phyloP scores from a whole-genome alignment of 257 asterid genomes.

The Jacaranda mimosifolia region DNA sequence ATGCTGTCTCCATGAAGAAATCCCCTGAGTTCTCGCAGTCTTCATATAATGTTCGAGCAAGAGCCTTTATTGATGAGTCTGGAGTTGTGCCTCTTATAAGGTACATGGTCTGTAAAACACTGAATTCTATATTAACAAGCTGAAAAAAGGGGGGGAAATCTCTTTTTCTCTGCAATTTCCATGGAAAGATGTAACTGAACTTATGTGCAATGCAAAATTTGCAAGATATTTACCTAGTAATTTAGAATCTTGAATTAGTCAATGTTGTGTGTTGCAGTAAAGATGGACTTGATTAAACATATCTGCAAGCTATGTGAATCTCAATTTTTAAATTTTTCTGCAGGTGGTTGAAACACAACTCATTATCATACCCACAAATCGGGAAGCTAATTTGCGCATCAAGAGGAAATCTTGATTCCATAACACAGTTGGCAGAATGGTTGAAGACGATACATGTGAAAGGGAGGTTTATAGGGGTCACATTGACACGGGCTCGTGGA shows the following conservation, averaged over 20 bases:
- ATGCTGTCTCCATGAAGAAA: constrained; percentile 83
- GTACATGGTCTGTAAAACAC: constrained; percentile 39
- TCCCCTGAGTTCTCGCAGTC: constrained; percentile 61
- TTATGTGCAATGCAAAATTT: background rate
- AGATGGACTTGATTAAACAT: background rate
- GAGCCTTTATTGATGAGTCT: constrained; percentile 62
- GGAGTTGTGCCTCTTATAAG: constrained; percentile 82
- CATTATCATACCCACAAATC: constrained; percentile 86
- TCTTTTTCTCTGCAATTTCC: background rate
- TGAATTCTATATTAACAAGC: background rate
- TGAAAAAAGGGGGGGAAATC: background rate
- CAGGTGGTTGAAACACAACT: constrained; percentile 97
- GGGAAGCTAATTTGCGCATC: constrained; percentile 82
- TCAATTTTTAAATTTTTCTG: constrained; percentile 21
- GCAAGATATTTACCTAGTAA: background rate
- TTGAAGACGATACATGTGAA: constrained; percentile 72
- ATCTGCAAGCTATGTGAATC: constrained; percentile 22
- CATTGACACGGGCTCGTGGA: constrained; percentile 65
- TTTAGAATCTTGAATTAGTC: constrained; percentile 12
- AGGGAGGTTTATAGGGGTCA: constrained; percentile 87
- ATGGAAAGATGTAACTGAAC: background rate
- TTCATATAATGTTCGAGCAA: constrained; percentile 80
- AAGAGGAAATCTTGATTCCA: constrained; percentile 67
- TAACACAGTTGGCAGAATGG: constrained; percentile 75
- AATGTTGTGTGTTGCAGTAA: background rate